These are phyloP conservation scores for Chenopodium quinoa DNA, from an alignment of 148 eudicot genomes.

Conservation along the genomic window DNA sequence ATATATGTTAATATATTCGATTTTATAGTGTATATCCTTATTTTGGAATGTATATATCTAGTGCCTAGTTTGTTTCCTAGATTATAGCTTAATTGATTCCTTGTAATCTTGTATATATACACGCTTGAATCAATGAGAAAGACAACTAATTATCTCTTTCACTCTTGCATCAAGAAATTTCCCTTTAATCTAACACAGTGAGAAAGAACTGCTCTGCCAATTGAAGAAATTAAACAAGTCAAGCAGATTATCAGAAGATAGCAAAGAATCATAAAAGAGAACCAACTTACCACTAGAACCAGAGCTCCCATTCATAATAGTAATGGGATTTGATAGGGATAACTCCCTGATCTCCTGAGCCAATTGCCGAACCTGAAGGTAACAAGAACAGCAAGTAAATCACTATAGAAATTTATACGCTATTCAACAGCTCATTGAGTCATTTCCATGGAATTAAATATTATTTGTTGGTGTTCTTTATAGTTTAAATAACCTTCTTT, in stretches of 20 bases:
- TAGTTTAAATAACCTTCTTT: not conserved
- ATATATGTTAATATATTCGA: too few species aligned
- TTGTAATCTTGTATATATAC: too few species aligned
- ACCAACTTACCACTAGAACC: conserved; percentile 51
- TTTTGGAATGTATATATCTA: too few species aligned
- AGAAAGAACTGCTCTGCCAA: not conserved
- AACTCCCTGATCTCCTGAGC: conserved; percentile 83
- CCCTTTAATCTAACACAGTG: not conserved
- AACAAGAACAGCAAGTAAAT: conserved; percentile 20
- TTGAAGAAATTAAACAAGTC: not conserved
- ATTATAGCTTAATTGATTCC: too few species aligned
- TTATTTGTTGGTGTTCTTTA: not conserved
- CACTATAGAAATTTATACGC: not conserved
- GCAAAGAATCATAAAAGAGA: not conserved
- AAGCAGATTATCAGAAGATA: not conserved
- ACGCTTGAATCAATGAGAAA: too few species aligned
- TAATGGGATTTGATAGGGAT: conserved; percentile 61
- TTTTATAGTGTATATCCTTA: too few species aligned
- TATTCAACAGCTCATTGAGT: not conserved
- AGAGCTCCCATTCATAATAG: conserved; percentile 61
- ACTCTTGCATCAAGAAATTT: not conserved
- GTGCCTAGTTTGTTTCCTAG: too few species aligned
- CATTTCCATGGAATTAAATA: not conserved
- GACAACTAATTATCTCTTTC: too few species aligned
- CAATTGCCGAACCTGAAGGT: conserved; percentile 72